Conservation (phyloP, 2,329 filamentous ascomycete species). For the Ascochyta pisi region DNA sequence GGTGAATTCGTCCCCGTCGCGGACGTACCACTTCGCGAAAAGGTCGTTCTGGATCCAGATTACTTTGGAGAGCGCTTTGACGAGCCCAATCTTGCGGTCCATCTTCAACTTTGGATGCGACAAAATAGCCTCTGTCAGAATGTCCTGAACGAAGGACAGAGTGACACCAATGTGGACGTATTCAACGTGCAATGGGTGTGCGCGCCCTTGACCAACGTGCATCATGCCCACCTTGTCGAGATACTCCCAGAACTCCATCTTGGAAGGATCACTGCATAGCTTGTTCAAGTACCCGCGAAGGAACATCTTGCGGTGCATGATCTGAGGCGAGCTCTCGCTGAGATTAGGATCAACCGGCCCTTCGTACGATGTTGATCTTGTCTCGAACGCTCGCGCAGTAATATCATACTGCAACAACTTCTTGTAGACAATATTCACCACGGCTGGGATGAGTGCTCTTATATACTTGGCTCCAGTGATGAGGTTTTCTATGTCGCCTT, state of each 20-base stretch:
- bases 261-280: conserved; percentile 75
- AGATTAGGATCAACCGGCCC: conserved; percentile 69
- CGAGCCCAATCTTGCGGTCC: conserved; percentile 72
- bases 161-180: conserved; percentile 79
- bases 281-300: conserved; percentile 75
- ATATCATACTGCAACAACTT: conserved; percentile 83
- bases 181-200: conserved; percentile 77
- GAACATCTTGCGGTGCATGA: conserved; percentile 79
- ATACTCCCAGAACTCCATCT: conserved; percentile 83
- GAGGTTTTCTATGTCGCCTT: conserved; percentile 74
- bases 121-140: conserved; percentile 77
- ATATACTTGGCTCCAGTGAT: conserved; percentile 75
- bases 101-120: conserved; percentile 72
- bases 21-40: conserved; percentile 82
- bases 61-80: conserved; percentile 79
- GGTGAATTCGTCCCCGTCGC: conserved; percentile 68
- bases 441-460: conserved; percentile 79
- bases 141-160: conserved; percentile 78
- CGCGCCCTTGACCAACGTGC: conserved; percentile 77
- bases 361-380: conserved; percentile 66
- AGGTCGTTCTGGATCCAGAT: conserved; percentile 90
- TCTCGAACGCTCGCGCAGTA: conserved; percentile 77
- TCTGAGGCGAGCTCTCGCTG: conserved; percentile 74
- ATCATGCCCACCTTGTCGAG: conserved; percentile 85
- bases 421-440: conserved; percentile 85